phyloP scores from a whole-genome alignment of 768 basidiomycete genomes.

The Paxillus ammoniavirescens region DNA sequence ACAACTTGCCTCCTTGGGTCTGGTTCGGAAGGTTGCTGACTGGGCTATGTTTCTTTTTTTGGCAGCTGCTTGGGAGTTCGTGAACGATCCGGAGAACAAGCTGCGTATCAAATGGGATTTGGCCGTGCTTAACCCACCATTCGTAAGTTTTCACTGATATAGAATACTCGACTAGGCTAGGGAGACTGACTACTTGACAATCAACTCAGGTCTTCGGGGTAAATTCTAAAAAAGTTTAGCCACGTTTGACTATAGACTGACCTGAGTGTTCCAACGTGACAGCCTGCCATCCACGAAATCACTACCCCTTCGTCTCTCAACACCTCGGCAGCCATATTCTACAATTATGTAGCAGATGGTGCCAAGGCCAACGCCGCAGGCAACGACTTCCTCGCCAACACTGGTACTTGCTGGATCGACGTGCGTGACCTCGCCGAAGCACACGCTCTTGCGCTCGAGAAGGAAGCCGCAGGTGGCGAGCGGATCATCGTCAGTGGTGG shows the following conservation, averaged over 20 bases:
- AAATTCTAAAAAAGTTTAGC: not conserved
- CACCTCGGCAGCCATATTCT: slow-evolving; percentile 36
- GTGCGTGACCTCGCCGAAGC: slow-evolving; percentile 56
- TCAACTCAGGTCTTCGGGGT: slow-evolving; percentile 29
- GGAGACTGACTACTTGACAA: not conserved
- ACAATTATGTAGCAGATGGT: slow-evolving; percentile 31
- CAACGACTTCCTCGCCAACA: slow-evolving; percentile 23
- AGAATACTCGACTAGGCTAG: not conserved
- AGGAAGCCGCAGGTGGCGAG: slow-evolving; percentile 51
- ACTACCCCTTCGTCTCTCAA: slow-evolving; percentile 35
- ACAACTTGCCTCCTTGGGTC: not conserved
- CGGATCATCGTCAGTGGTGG: slow-evolving; percentile 51
- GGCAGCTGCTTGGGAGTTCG: slow-evolving; percentile 50
- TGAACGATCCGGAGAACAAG: slow-evolving; percentile 30
- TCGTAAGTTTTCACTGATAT: slow-evolving; percentile 21
- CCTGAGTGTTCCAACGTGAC: not conserved
- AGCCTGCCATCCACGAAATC: slow-evolving; percentile 46
- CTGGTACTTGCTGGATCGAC: slow-evolving; percentile 41
- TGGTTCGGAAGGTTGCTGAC: not conserved
- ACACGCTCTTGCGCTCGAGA: slow-evolving; percentile 52
- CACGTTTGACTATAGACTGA: not conserved
- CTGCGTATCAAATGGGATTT: slow-evolving; percentile 37
- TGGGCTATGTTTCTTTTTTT: not conserved
- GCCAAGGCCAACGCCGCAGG: slow-evolving; percentile 19
- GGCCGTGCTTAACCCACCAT: slow-evolving; percentile 39